Evolutionary conservation across 306 rosid genomes (phyloP).

Genomic region (Mimosa pudica): DNA sequence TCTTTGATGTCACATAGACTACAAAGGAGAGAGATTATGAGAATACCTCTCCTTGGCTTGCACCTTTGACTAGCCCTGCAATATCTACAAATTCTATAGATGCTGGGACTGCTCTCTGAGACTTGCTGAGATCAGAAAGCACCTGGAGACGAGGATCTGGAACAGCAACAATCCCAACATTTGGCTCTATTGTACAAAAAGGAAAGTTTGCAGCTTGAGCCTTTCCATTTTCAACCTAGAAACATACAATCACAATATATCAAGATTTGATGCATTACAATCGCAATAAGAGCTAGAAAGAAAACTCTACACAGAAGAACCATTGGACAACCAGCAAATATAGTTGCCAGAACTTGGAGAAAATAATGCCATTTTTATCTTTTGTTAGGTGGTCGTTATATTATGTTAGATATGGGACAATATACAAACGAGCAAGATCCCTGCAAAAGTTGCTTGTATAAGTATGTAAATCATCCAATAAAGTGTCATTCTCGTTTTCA

Average conservation of each 20-base stretch:
- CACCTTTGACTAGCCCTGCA: slow-evolving; percentile 98
- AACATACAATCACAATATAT: slow-evolving; percentile 31
- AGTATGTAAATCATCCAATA: background rate
- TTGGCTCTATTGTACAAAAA: slow-evolving; percentile 97
- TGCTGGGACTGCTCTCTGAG: slow-evolving; percentile 84
- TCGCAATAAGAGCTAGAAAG: slow-evolving; percentile 21
- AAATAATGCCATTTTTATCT: background rate
- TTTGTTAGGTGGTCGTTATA: background rate
- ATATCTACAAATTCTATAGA: slow-evolving; percentile 95
- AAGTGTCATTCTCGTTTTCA: slow-evolving; percentile 10
- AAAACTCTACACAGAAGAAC: slow-evolving; percentile 13
- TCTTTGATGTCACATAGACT: slow-evolving; percentile 23
- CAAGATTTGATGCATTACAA: slow-evolving; percentile 25
- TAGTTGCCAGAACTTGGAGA: slow-evolving; percentile 18
- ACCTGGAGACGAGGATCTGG: slow-evolving; percentile 88
- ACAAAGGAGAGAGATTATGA: slow-evolving; percentile 17
- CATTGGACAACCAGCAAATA: slow-evolving; percentile 30
- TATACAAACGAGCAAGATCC: background rate
- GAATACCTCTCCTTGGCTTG: slow-evolving; percentile 94
- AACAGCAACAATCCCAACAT: slow-evolving; percentile 96
- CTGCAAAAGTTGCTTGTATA: slow-evolving; percentile 6
- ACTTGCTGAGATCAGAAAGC: slow-evolving; percentile 92
- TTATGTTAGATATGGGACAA: slow-evolving; percentile 7
- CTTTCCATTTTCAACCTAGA: slow-evolving; percentile 96
- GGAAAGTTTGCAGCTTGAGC: slow-evolving; percentile 99